Evolutionary conservation across 768 basidiomycete genomes (phyloP).

Genomic region (Sporobolomyces roseus): DNA sequence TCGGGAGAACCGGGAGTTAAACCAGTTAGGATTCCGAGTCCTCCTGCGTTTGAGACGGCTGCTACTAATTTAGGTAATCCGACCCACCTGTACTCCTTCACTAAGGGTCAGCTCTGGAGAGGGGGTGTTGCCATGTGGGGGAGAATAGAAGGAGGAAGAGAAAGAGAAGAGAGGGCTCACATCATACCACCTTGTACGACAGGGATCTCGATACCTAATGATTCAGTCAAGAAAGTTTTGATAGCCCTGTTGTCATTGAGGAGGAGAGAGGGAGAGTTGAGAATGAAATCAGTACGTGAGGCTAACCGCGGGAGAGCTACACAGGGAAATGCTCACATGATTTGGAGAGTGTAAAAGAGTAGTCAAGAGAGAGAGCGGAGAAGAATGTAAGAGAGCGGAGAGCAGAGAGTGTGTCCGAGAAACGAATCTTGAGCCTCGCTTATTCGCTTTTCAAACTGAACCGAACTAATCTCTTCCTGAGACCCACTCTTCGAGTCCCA

Average conservation of each 20-base stretch:
- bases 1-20: conserved; percentile 82
- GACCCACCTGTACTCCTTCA: conserved; percentile 55
- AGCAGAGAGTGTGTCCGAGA: too few species aligned
- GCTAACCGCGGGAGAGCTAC: too few species aligned
- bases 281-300: too few species aligned
- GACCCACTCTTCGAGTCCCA: neutral
- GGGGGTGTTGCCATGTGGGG: conserved; percentile 2
- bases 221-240: conserved; percentile 44
- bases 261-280: too few species aligned
- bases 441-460: neutral
- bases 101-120: neutral
- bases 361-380: too few species aligned
- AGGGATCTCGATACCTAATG: conserved; percentile 52
- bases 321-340: too few species aligned
- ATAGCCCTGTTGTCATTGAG: conserved; percentile 43
- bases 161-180: conserved; percentile 55
- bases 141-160: neutral
- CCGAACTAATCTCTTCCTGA: too few species aligned
- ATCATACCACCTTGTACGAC: conserved; percentile 76
- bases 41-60: conserved; percentile 77
- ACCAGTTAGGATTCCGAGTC: conserved; percentile 80
- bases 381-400: too few species aligned
- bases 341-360: too few species aligned
- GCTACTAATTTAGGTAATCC: conserved; percentile 69
- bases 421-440: neutral